Evolutionary conservation across 495 filamentous ascomycete genomes (phyloP), one percentile per base, ranked within the genome.

Genomic region (Annulohypoxylon maeteangense): DNA sequence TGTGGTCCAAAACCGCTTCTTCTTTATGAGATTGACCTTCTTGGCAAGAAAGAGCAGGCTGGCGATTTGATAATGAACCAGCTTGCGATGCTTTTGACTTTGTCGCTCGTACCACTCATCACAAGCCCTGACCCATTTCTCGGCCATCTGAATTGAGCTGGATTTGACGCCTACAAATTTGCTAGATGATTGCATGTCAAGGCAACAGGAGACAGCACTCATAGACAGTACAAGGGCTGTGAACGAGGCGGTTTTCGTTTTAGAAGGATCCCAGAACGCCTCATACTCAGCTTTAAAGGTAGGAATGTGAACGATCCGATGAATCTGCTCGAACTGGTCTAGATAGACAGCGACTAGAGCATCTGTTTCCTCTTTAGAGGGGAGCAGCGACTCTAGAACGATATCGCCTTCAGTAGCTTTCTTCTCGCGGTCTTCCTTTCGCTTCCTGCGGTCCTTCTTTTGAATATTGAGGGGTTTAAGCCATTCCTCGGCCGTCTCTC

Each of bases 251-350:
- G 56, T 79, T 54, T 81, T 76, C 10, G 76, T 69, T 40, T 78
- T 74, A 3, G 69, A 74, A 4, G 79, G 77, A 27, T 81, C 76
- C 81, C 80, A 84, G 60, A 80, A 82, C 18, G 67, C 59, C 20
- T 74, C 72, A 36, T 84, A 85, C 45, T 84, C 80, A 29, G 73
- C 74, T 20, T 72, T 70, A 64, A 86, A 90, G 0, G 80, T 80
- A 0, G 88, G 87, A n/a, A 88, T 73, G 64, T 90, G 88, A 8
- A 90, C 50, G 16, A 90, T 80, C 7, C 87, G 83, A 73, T 88
- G 74, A 10, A 84, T 64, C 2, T 80, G 78, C 61, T 87, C 86
- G 23, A 71, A 81, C 6, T 83, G 82, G n/a, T 77, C 67, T 14
- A 86, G 73, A 67, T 86, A 87, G 14, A 83, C 72, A 7, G 80